A percentile compares a stretch with the other conserved stretches of the same genome.
phyloP scores from a whole-genome alignment of 306 rosid genomes.

The cucumber (Cucumis sativus) region Cucumber_9930_V3 NC_026657.2:38627501-38628000 shows the following conservation, averaged over 20 bases:
- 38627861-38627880: conserved; percentile 78
- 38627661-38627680: conserved; percentile 26
- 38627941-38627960: conserved; percentile 51
- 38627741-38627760: conserved; percentile 71
- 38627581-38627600: background rate
- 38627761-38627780: conserved; percentile 77
- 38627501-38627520: background rate
- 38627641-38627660: conserved; percentile 17
- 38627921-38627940: conserved; percentile 69
- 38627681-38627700: conserved; percentile 68
- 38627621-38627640: conserved; percentile 32
- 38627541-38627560: background rate
- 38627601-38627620: conserved; percentile 41
- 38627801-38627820: conserved; percentile 95
- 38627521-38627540: background rate
- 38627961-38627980: conserved; percentile 13
- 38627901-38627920: conserved; percentile 45
- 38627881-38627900: conserved; percentile 39
- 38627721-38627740: conserved; percentile 49
- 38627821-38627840: conserved; percentile 80
- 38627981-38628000: conserved; percentile 1
- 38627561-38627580: background rate
- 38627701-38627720: conserved; percentile 75
- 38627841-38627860: conserved; percentile 40
- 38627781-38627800: conserved; percentile 53